Evolutionary conservation across 75 land plant genomes (phyloP).

Genomic region (Picea sitchensis): DNA sequence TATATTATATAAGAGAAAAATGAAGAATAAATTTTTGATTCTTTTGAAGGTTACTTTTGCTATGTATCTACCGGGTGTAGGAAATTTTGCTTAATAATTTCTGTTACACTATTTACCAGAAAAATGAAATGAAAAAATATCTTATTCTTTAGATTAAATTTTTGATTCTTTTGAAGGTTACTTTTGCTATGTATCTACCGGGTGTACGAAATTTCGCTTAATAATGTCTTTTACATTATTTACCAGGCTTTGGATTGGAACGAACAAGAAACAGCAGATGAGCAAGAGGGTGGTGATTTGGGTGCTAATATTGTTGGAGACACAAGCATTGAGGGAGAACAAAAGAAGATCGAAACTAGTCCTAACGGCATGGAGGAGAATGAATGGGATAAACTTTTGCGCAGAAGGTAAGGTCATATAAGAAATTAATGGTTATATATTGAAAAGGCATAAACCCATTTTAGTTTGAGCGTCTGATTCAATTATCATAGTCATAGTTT

Average conservation of each 20-base stretch:
- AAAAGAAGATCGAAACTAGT: slow-evolving; percentile 43
- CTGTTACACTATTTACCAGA: not conserved
- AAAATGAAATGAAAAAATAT: too few species aligned
- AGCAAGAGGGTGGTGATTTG: slow-evolving; percentile 43
- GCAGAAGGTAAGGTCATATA: slow-evolving; percentile 54
- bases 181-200: not conserved
- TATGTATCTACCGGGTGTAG: not conserved
- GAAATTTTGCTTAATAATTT: not conserved
- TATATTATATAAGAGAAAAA: not conserved
- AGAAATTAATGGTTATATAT: not conserved
- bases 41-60: not conserved
- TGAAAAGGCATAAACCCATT: not conserved
- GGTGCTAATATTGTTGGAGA: slow-evolving; percentile 29
- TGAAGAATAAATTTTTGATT: not conserved
- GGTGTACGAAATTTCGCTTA: not conserved
- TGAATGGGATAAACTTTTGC: slow-evolving; percentile 93
- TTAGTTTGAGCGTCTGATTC: too few species aligned
- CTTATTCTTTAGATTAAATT: too few species aligned
- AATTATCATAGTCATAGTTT: too few species aligned
- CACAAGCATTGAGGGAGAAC: slow-evolving; percentile 20
- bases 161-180: not conserved
- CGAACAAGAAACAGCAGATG: slow-evolving; percentile 65
- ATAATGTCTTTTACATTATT: not conserved
- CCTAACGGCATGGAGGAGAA: slow-evolving; percentile 52
- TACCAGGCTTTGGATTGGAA: slow-evolving; percentile 58